Evolutionary conservation across 139 green algal genomes (phyloP), one percentile per base, ranked within the genome.

Genomic region (Trebouxia sp.): DNA sequence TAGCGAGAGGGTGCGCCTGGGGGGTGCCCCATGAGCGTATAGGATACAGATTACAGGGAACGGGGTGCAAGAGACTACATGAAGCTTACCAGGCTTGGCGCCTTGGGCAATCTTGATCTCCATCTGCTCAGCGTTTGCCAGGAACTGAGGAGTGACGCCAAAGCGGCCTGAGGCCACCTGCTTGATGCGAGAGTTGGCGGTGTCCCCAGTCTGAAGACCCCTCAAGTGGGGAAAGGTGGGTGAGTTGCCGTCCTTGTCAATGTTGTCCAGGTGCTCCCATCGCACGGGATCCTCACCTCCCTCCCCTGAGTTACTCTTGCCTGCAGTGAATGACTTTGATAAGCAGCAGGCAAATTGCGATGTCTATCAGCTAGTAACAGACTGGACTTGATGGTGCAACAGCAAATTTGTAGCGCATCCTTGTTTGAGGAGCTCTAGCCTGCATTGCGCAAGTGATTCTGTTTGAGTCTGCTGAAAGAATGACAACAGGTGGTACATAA

Each of bases 21-120:
- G n/a, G n/a, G n/a, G n/a, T n/a, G n/a, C n/a, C n/a, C n/a, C n/a
- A n/a, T n/a, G n/a, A n/a, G n/a, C n/a, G n/a, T n/a, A n/a, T n/a
- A n/a, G n/a, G n/a, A n/a, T n/a, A n/a, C n/a, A n/a, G n/a, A n/a
- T n/a, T n/a, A n/a, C n/a, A n/a, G n/a, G n/a, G n/a, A n/a, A n/a
- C n/a, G n/a, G n/a, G n/a, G n/a, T n/a, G n/a, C n/a, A n/a, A n/a
- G n/a, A 5, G 51, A 65, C 51, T 32, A 65, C 3, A 2, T 26
- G n/a, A 65, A 65, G 4, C 66, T 26, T 37, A 88, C 85, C 87
- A 48, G 91, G 92, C 87, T 96, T 96, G 83, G 93, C 93, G 22
- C 93, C 93, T 89, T 98, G 95, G 10, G 96, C 96, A 50, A 99
- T 89, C 92, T 99, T 99, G 90, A 99, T 99, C 89, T 99, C 97